Evolutionary conservation across 345 rosid species (phyloP).

Genomic region (Firmiana major): DNA sequence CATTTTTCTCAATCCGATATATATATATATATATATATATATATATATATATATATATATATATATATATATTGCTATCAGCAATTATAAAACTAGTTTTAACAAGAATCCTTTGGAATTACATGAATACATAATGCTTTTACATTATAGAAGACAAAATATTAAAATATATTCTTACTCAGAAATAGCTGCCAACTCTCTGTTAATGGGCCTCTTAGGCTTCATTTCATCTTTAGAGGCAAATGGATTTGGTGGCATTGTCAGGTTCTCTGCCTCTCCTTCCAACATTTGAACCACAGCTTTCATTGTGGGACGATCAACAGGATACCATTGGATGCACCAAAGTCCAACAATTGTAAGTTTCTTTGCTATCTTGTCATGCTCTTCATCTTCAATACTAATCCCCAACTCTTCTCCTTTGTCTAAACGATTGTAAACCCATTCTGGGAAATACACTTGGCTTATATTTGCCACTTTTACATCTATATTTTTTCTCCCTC

Average conservation of each 20-base stretch:
- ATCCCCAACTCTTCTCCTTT: constrained; percentile 12
- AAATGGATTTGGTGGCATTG: constrained; percentile 10
- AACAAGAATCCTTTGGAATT: too few relatives aligned
- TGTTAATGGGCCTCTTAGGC: not conserved
- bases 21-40: too few relatives aligned
- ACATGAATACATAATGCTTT: too few relatives aligned
- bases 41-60: too few relatives aligned
- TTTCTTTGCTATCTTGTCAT: constrained; percentile 14
- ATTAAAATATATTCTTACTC: not conserved
- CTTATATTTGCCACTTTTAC: not conserved
- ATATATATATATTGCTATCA: too few relatives aligned
- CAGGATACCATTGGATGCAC: constrained; percentile 26
- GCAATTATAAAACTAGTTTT: too few relatives aligned
- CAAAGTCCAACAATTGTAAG: constrained; percentile 13
- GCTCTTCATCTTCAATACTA: not conserved
- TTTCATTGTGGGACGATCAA: constrained; percentile 24
- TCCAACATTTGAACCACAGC: constrained; percentile 20
- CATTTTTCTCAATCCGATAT: too few relatives aligned
- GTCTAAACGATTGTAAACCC: constrained; percentile 6
- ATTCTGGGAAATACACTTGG: constrained; percentile 5
- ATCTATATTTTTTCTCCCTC: constrained; percentile 22
- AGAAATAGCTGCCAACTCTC: not conserved
- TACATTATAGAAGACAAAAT: too few relatives aligned
- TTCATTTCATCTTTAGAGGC: constrained; percentile 2
- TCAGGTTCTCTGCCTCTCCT: constrained; percentile 5